phyloP scores from a whole-genome alignment of 768 basidiomycete genomes.

The Clitopilus hobsonii region DNA sequence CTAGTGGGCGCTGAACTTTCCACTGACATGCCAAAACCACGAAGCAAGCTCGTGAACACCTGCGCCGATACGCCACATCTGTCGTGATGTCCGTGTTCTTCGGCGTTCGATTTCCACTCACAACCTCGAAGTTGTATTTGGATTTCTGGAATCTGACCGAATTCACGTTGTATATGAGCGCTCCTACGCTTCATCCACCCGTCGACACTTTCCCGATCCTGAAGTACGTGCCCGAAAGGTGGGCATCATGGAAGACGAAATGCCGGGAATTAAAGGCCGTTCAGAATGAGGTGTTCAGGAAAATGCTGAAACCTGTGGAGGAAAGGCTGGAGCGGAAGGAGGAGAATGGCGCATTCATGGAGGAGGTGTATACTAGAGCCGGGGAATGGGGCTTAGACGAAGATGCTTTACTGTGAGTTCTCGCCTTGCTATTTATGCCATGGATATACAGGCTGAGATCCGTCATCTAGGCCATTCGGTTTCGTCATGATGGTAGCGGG shows the following conservation, averaged over 20 bases:
- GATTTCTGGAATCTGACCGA: not conserved
- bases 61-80: not conserved
- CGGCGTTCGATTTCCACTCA: not conserved
- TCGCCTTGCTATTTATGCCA: not conserved
- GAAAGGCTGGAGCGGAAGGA: conserved; percentile 11
- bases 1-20: not conserved
- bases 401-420: not conserved
- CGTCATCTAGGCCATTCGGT: not conserved
- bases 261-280: conserved; percentile 1
- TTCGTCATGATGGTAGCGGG: conserved; percentile 12
- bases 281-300: conserved; percentile 3
- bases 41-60: not conserved
- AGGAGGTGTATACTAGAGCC: conserved; percentile 10
- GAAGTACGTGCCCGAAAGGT: conserved; percentile 13
- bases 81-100: not conserved
- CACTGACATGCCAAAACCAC: not conserved
- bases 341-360: conserved; percentile 19
- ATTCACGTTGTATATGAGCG: not conserved
- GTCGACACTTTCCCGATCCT: conserved; percentile 1
- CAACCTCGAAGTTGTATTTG: not conserved
- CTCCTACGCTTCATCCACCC: not conserved
- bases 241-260: conserved; percentile 12
- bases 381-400: conserved; percentile 6
- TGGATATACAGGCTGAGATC: not conserved
- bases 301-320: conserved; percentile 3